Evolutionary conservation across 352 stramenopile species (phyloP), one percentile per base, ranked within the genome.

Genomic region (Globisporangium carolinianum): DNA sequence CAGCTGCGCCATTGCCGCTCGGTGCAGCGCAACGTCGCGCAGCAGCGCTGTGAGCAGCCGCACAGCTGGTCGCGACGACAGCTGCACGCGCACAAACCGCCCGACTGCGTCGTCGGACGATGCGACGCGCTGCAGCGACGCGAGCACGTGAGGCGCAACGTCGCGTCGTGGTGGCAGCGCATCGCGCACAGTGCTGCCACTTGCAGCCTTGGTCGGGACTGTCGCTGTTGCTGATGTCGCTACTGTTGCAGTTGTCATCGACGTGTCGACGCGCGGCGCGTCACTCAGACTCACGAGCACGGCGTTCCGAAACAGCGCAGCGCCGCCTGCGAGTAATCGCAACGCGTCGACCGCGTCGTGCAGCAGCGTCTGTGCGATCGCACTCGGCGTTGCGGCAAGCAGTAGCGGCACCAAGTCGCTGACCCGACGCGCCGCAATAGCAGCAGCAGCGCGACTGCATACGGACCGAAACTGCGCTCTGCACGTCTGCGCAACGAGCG

Each of bases 81-180:
- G 71, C 43, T 83, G 71, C 38, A 55, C 48, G 2, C 73, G 67
- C 35, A 71, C 70, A 47, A 86, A 81, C 11, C 59, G 48, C n/a
- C 73, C 67, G n/a, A 55, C 67, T 3, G 64, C 50, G 46, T 65
- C 63, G 35, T 59, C 48, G 17, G 36, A 55, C n/a, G 51, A 63
- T n/a, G 60, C 65, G n/a, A 83, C 18, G 18, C 39, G 42, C 53
- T 41, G 47, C 52, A 51, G 75, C 43, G 45, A 78, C 11, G 45
- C 67, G 55, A 64, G 56, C 51, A 57, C 60, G 36, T 47, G 60
- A 11, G 57, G 42, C 6, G 57, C 60, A 14, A 63, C 10, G 42
- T 64, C 53, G n/a, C 8, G 24, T 36, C 41, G 41, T 37, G 24
- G 58, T 47, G 63, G 4, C 45, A 32, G 24, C 24, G 24, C 24